phyloP scores from a whole-genome alignment of 163 green algal genomes.

The Chlamydomonas reinhardtii region DNA sequence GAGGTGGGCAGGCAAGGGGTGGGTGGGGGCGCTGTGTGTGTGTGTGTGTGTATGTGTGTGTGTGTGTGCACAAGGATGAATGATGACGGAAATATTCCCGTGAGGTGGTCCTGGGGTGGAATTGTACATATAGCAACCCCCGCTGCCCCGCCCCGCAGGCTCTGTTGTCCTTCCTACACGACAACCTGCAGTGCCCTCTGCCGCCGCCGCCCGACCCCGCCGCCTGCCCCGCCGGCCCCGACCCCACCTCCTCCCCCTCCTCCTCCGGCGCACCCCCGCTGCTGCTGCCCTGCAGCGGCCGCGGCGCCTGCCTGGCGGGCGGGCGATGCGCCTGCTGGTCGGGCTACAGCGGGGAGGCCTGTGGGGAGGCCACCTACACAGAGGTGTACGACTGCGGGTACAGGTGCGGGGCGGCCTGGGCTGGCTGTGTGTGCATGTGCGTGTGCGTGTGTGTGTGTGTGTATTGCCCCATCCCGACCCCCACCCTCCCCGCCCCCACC shows the following conservation, averaged over 20 bases:
- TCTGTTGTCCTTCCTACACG: slow-evolving; percentile 19
- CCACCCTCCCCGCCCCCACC: too few relatives aligned
- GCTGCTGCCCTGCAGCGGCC: slow-evolving; percentile 22
- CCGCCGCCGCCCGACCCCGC: slow-evolving; percentile 5
- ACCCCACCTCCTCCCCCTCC: not conserved
- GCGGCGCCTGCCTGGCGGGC: slow-evolving; percentile 34
- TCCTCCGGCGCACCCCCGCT: too few relatives aligned
- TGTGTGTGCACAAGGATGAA: too few relatives aligned
- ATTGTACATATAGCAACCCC: too few relatives aligned
- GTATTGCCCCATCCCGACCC: too few relatives aligned
- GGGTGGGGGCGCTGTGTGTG: not conserved
- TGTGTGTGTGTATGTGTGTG: not conserved
- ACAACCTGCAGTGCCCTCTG: slow-evolving; percentile 7
- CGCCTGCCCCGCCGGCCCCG: not conserved
- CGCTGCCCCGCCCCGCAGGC: not conserved
- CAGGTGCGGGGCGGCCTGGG: slow-evolving; percentile 4
- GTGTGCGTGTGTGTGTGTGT: too few relatives aligned
- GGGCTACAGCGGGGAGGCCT: slow-evolving; percentile 20
- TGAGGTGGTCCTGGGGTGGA: too few relatives aligned
- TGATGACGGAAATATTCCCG: too few relatives aligned
- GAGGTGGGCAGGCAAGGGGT: not conserved
- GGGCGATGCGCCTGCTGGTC: slow-evolving; percentile 44
- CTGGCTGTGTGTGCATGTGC: not conserved
- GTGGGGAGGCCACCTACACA: not conserved
- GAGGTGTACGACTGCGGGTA: slow-evolving; percentile 51